These are phyloP conservation scores for Solanum bulbocastanum DNA, from an alignment of 257 asterid species.

Conservation along the genomic window DNA sequence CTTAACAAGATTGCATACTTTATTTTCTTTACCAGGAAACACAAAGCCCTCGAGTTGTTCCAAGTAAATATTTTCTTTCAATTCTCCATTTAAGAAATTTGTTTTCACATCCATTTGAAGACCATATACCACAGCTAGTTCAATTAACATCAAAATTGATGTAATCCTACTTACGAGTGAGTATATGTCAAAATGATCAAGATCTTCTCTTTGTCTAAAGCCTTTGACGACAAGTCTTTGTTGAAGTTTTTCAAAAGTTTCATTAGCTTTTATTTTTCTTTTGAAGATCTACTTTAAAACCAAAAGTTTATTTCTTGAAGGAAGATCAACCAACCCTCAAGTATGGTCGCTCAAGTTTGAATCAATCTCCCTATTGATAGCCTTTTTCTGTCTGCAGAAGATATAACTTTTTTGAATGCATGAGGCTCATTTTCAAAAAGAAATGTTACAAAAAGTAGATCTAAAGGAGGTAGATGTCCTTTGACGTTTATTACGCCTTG, in stretches of 20 bases:
- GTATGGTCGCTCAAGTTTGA: not conserved
- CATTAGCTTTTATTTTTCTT: too few relatives aligned
- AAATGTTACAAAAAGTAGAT: too few relatives aligned
- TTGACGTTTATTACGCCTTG: not conserved
- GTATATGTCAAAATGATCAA: not conserved
- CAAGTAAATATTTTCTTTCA: not conserved
- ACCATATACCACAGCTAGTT: not conserved
- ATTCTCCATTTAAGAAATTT: not conserved
- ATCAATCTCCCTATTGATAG: not conserved
- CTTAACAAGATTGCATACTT: not conserved
- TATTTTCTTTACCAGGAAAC: too few relatives aligned
- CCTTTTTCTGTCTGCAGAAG: not conserved
- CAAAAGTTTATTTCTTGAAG: too few relatives aligned
- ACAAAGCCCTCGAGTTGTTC: not conserved
- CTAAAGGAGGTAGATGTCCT: not conserved
- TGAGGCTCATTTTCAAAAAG: not conserved
- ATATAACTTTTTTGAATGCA: not conserved
- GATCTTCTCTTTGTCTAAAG: not conserved
- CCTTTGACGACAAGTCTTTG: not conserved
- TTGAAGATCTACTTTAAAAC: not conserved
- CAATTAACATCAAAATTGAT: not conserved
- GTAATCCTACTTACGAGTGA: not conserved
- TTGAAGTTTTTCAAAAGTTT: not conserved
- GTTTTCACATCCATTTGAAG: not conserved
- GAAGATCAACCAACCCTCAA: not conserved